Evolutionary conservation across 1,139 yeast species (phyloP), one percentile per base, ranked within the genome.

Genomic region (Suhomyces bolitotheri): DNA sequence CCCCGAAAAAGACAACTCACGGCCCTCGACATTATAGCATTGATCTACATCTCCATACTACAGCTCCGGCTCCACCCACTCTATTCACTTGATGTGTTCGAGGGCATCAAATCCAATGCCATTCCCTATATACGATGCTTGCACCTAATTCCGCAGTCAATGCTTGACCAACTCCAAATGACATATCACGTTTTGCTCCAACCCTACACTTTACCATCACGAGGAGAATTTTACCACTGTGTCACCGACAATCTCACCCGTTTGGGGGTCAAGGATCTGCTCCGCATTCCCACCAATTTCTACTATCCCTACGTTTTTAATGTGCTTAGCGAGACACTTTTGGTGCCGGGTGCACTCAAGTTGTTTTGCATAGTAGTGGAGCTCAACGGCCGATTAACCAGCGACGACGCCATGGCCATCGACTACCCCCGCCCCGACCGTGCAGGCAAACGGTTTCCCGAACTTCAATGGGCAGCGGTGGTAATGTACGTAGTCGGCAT

Each of bases 21-120:
- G 16, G 16, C 28, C 8, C 33, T 38, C 20, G 76, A 73, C 44
- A 37, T 62, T 12, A 43, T 71, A 7, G 50, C 61, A 10, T 39
- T 73, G 1, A 49, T 72, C n/a, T 73, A 70, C 44, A 46, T 69
- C 31, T 66, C 73, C 4, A 47, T 62, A 1, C 34, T 66, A 14
- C 58, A 58, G 34, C 47, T 70, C 36, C 61, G 60, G 35, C 49
- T 50, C 24, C 51, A 58, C 30, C 76, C 77, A 1, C 44, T 73
- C 4, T 71, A 67, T 41, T 41, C 64, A 4, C 45, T 47, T 32
- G 73, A 71, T 38, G 36, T 71, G 15, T 38, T 71, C 10, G 48
- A 51, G 6, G 52, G 60, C 35, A 49, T 69, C 10, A 44, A 53
- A 14, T 34, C 48, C 10, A 71, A 71, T 37, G 48, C 53, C 29